Percentiles rank a stretch among this genome's conserved stretches.
Conservation (phyloP, 2,329 filamentous ascomycete genomes). For the Talaromyces sp. region DNA sequence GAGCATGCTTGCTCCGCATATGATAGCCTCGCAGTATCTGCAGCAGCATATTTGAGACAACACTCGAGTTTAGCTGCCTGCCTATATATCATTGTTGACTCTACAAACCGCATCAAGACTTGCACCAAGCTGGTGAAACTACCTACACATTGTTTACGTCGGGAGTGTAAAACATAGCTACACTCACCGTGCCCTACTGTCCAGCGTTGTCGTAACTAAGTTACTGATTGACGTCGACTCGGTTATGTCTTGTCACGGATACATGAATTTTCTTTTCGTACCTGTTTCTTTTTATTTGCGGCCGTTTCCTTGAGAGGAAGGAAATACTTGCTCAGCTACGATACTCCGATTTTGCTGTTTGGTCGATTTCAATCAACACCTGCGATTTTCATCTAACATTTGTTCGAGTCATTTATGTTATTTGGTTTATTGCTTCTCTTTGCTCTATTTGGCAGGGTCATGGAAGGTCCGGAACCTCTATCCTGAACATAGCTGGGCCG, state of each 20-base stretch:
- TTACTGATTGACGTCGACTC: not conserved
- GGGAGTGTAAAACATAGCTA: not conserved
- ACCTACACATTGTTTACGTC: not conserved
- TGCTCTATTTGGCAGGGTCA: conserved; percentile 2
- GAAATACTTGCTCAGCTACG: not conserved
- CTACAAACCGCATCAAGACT: not conserved
- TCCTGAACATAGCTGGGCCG: not conserved
- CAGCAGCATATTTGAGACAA: conserved; percentile 30
- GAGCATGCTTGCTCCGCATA: conserved; percentile 36
- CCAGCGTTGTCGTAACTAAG: not conserved
- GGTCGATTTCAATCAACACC: not conserved
- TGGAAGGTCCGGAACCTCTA: not conserved
- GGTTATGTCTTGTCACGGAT: not conserved
- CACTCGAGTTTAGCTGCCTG: not conserved
- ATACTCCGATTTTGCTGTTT: not conserved
- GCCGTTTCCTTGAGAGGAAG: not conserved
- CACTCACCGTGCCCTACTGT: not conserved
- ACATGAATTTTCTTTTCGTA: not conserved
- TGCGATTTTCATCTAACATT: conserved; percentile 7
- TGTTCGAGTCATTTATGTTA: conserved; percentile 13
- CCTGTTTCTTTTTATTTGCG: not conserved
- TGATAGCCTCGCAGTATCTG: conserved; percentile 39
- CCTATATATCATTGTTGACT: not conserved
- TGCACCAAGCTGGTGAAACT: not conserved
- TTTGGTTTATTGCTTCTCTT: conserved; percentile 12